A percentile compares a stretch with the other conserved stretches of the same genome.
Conservation (phyloP, 345 rosid species). For the Brassica incana region DNA sequence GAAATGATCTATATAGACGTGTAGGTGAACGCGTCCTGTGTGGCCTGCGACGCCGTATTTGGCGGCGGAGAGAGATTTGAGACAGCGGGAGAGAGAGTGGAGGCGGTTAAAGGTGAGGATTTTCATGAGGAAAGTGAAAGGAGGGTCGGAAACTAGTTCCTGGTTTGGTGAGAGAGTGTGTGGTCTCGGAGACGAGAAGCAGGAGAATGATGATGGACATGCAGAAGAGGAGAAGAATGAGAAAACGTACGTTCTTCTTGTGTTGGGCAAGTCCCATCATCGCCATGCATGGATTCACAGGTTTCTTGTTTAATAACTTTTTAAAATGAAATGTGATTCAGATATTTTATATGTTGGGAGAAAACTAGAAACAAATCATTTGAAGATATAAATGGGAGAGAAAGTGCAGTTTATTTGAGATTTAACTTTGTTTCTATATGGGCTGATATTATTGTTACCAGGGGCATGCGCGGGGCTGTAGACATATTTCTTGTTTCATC, state of each 20-base stretch:
- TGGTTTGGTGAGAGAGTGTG: neutral
- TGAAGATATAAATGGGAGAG: neutral
- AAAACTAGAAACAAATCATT: neutral
- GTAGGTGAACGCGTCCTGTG: constrained; percentile 70
- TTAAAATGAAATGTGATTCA: neutral
- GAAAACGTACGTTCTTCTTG: neutral
- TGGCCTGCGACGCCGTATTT: constrained; percentile 64
- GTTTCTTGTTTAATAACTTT: neutral
- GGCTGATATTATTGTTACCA: neutral
- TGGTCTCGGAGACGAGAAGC: neutral
- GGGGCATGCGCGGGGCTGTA: too few species aligned
- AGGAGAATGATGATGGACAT: neutral
- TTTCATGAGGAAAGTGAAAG: constrained; percentile 69
- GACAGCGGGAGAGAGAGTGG: constrained; percentile 84
- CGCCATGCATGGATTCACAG: neutral
- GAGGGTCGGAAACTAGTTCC: constrained; percentile 1
- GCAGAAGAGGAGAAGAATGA: neutral
- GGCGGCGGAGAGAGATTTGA: constrained; percentile 75
- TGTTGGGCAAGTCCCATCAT: neutral
- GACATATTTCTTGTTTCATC: too few species aligned
- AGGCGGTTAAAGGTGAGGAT: constrained; percentile 86
- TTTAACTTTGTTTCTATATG: neutral
- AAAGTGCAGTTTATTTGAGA: neutral
- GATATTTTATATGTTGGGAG: neutral
- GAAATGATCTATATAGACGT: constrained; percentile 77